Evolutionary conservation across 177 flowering plant genomes (phyloP), one percentile per base, ranked within the genome.

Genomic region (Vitis hybrid): DNA sequence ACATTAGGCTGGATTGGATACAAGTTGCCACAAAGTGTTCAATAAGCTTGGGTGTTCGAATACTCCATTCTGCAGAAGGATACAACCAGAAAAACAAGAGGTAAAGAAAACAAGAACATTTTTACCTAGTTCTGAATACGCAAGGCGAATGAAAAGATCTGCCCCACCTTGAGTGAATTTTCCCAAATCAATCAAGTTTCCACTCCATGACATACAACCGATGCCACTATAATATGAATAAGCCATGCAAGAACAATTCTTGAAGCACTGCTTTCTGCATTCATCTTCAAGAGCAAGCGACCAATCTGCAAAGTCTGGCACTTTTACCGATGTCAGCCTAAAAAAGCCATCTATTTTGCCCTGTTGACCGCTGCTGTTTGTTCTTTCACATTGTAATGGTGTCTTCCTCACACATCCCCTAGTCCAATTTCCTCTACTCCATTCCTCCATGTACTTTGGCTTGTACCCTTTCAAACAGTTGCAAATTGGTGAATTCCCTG

Each of bases 381-480:
- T 35, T 35, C 1, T 27, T 21, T 27, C n/a, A 21, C 64, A 61
- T 10, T 30, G 12, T 63, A 64, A 2, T 11, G 11, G 5, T 0
- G 6, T 70, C 19, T 56, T 35, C 54, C 67, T 63, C 2, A 55
- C 18, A 17, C 76, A 73, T 2, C 76, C 71, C 19, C 67, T 15
- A 14, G 67, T 60, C 71, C 76, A 67, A 15, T 67, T 62, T 17
- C 57, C 66, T 15, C 46, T 56, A 1, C 15, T 46, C 76, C 76
- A 73, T 48, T 67, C 71, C 30, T 67, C 62, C 0, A 3, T 11
- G 1, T 35, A 30, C 27, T 67, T 73, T 1, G 76, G 76, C 13
- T 32, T 17, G 35, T 32, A 73, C 19, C 71, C 71, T 54, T 0
- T 27, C 19, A 73, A 48, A 48, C 76, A 73, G 11, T 12, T 49